These are phyloP conservation scores for Pachyrhizus erosus DNA, from an alignment of 306 rosid species.

Conservation along the genomic window DNA sequence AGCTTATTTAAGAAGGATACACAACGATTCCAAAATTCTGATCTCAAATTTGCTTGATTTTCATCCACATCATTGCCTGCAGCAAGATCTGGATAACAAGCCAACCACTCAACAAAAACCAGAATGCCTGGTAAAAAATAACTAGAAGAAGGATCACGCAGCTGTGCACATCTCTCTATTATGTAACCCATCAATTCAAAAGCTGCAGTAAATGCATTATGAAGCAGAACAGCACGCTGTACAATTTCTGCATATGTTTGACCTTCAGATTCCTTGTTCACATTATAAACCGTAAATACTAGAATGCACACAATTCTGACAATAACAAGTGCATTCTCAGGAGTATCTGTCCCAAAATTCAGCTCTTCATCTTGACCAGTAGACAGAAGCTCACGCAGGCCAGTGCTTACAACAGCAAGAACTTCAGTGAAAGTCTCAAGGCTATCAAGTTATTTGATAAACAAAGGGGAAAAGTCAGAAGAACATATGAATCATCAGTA, in stretches of 20 bases:
- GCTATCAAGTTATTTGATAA: slow-evolving; percentile 46
- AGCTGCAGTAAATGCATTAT: slow-evolving; percentile 82
- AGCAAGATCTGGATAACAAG: slow-evolving; percentile 79
- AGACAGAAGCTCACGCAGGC: slow-evolving; percentile 67
- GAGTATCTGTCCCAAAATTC: slow-evolving; percentile 61
- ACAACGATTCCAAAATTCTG: slow-evolving; percentile 73
- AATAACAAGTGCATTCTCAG: slow-evolving; percentile 67
- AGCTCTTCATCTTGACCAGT: slow-evolving; percentile 71
- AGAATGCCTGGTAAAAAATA: slow-evolving; percentile 80
- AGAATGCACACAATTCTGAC: slow-evolving; percentile 76
- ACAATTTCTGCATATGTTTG: slow-evolving; percentile 92
- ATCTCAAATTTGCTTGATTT: slow-evolving; percentile 62
- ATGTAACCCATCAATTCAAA: slow-evolving; percentile 80
- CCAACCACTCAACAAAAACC: slow-evolving; percentile 91
- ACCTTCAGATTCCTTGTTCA: slow-evolving; percentile 77
- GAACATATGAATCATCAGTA: neutral
- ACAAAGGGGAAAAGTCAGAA: slow-evolving; percentile 27
- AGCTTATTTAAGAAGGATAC: slow-evolving; percentile 71
- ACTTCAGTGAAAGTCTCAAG: slow-evolving; percentile 86
- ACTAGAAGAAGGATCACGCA: slow-evolving; percentile 76
- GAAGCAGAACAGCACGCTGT: slow-evolving; percentile 86
- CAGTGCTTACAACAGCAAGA: slow-evolving; percentile 68
- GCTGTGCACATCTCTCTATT: slow-evolving; percentile 73
- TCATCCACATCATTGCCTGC: slow-evolving; percentile 73
- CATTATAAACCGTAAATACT: slow-evolving; percentile 77